Percentiles rank a stretch among this genome's conserved stretches.
Conservation (phyloP, 208 protist species). For the Crithidia bombi region DNA sequence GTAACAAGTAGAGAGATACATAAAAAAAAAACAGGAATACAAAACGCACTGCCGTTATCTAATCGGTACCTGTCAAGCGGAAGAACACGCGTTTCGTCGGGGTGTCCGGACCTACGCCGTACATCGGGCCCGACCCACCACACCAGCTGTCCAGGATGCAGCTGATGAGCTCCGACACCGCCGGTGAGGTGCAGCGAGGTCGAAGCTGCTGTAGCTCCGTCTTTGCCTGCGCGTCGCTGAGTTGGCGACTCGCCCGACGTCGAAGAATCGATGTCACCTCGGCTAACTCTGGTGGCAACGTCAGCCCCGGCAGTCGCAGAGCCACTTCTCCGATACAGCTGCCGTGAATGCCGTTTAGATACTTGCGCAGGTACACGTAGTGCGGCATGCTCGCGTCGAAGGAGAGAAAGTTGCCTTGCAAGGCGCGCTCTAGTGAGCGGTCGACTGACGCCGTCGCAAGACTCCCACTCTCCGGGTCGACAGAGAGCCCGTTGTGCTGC, state of each 20-base stretch:
- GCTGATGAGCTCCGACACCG: constrained; percentile 57
- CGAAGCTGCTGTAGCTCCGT: constrained; percentile 48
- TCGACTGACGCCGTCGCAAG: constrained; percentile 58
- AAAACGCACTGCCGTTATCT: neutral
- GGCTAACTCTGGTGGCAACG: constrained; percentile 48
- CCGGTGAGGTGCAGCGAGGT: constrained; percentile 40
- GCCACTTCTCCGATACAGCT: constrained; percentile 52
- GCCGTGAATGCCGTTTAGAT: constrained; percentile 50
- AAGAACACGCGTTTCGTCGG: constrained; percentile 62
- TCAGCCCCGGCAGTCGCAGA: constrained; percentile 60
- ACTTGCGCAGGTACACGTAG: constrained; percentile 67
- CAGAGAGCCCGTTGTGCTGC: constrained; percentile 57
- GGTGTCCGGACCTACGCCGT: constrained; percentile 9
- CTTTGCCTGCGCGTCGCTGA: constrained; percentile 46
- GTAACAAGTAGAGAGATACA: neutral
- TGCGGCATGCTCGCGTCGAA: constrained; percentile 65
- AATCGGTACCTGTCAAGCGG: constrained; percentile 69
- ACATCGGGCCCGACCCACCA: neutral
- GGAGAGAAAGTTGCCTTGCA: constrained; percentile 52
- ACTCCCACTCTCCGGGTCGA: constrained; percentile 50
- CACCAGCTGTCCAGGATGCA: constrained; percentile 46
- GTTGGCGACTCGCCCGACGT: constrained; percentile 12
- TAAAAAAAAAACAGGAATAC: constrained; percentile 3
- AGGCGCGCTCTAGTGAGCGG: constrained; percentile 54
- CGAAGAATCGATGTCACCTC: constrained; percentile 49